Base-by-base conservation (phyloP, 2,329 filamentous ascomycete species). In the Ceratocystis harringtonii region DNA sequence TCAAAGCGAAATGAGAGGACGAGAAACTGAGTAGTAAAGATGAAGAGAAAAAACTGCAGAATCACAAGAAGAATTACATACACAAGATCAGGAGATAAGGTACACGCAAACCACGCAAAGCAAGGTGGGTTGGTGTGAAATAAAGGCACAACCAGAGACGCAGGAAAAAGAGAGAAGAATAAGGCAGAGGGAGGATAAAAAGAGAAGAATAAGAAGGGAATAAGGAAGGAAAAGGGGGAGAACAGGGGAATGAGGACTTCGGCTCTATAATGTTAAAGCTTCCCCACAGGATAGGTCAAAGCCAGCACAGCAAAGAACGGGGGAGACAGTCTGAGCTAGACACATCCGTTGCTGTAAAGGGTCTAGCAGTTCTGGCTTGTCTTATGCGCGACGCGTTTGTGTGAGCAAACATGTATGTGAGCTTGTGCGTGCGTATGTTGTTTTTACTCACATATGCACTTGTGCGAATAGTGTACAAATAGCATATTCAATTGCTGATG, bases 1-100 rank as follows among this genome's bases (percentile, higher is more conserved):
- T 41, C 22, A 22, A 50, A 50, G 28, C 32, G 28, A 58, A 58
- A 58, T 58, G 64, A 65, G 44, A 44, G 60, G 58, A 65, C 58
- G 45, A 62, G 32, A 62, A 22, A 43, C 32, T 28, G 48, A 52
- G 48, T 5, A 28, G 48, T 25, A 19, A 17, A 28, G 36, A 15
- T n/a, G 17, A 63, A 32, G 19, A 45, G 32, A 61, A 19, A 50
- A 25, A 32, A 62, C 28, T 6, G 41, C 43, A 57, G 7, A 50
- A 57, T 65, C 55, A 55, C 30, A 28, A 41, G 44, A 19, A 45
- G n/a, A 28, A 57, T 32, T 22, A 64, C 52, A 55, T 15, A 58
- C 50, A 64, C 44, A 17, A 36, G 36, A 12, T 41, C 8, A 41
- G 36, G 8, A 41, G 36, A 41, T 41, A 41, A 12, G 36, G 36